Conservation (phyloP, 495 filamentous ascomycete genomes). For the Letharia columbiana region DNA sequence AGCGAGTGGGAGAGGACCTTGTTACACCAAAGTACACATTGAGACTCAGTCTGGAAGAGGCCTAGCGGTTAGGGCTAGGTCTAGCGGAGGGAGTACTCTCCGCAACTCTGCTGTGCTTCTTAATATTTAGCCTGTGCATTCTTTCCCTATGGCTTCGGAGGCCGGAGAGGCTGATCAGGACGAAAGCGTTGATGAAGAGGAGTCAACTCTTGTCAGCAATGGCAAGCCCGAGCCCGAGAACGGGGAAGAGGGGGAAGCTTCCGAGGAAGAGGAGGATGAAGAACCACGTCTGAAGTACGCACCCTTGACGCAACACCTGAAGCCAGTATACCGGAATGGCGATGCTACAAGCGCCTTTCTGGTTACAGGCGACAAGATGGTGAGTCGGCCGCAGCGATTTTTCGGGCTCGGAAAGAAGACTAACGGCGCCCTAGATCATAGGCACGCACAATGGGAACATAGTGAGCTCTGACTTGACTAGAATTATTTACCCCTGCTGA, state of each 20-base stretch:
- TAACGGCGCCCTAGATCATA: slow-evolving; percentile 53
- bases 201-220: slow-evolving; percentile 20
- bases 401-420: neutral
- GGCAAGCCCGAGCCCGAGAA: slow-evolving; percentile 25
- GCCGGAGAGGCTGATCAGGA: slow-evolving; percentile 26
- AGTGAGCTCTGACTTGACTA: slow-evolving; percentile 46
- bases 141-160: slow-evolving; percentile 21
- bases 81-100: neutral
- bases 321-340: slow-evolving; percentile 79
- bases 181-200: slow-evolving; percentile 24
- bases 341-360: slow-evolving; percentile 87
- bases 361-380: slow-evolving; percentile 94
- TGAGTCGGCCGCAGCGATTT: slow-evolving; percentile 31
- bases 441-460: slow-evolving; percentile 97
- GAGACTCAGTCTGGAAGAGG: neutral
- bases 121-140: neutral
- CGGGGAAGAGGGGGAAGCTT: slow-evolving; percentile 47
- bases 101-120: neutral
- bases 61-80: slow-evolving; percentile 12
- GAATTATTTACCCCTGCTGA: neutral
- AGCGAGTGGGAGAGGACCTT: neutral
- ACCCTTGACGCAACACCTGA: slow-evolving; percentile 69
- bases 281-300: slow-evolving; percentile 92
- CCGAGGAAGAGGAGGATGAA: slow-evolving; percentile 84
- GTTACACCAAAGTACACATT: too few species aligned